Evolutionary conservation across 805 yeast species (phyloP), one percentile per base, ranked within the genome.

Genomic region (Saccharomycopsis lassenensis): DNA sequence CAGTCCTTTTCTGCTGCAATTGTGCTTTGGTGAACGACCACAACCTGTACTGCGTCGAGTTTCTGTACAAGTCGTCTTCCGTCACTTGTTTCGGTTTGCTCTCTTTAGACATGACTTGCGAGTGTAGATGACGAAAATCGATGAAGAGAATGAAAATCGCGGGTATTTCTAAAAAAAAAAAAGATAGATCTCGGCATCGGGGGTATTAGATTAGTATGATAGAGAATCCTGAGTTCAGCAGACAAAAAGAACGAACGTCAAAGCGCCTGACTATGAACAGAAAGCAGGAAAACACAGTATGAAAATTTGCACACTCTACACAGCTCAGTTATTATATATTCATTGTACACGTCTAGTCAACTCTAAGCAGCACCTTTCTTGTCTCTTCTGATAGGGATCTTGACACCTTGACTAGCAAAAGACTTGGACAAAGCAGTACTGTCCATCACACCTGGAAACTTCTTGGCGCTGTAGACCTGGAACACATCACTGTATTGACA

Each of bases 1-100:
- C 48, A 11, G 49, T 46, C 40, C 83, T 61, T 24, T 62, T 56
- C 20, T 65, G 63, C 3, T 55, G 58, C n/a, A 89, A 62, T 38
- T 69, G 70, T 1, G 70, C 70, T 14, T 53, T 51, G 0, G 85
- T 74, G 55, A 71, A 89, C 1, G 96, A 86, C 98, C 98, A 89
- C 7, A 73, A 39, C 35, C 79, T 63, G 53, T 68, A 89, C 59
- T 89, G 98, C 1, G 91, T 69, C 3, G 95, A 82, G 22, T 86
- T 68, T 29, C 97, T 69, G 56, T 84, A 89, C 26, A 91, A 61
- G 45, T 91, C 98, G 55, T 91, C 96, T 48, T 74, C 81, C 1
- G 85, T 62, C 5, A 81, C n/a, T n/a, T n/a, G n/a, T n/a, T n/a
- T n/a, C n/a, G n/a, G n/a, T n/a, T n/a, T n/a, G n/a, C 10, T n/a